Base-by-base conservation (phyloP, 495 filamentous ascomycete genomes). In the Penicillium daleae region DNA sequence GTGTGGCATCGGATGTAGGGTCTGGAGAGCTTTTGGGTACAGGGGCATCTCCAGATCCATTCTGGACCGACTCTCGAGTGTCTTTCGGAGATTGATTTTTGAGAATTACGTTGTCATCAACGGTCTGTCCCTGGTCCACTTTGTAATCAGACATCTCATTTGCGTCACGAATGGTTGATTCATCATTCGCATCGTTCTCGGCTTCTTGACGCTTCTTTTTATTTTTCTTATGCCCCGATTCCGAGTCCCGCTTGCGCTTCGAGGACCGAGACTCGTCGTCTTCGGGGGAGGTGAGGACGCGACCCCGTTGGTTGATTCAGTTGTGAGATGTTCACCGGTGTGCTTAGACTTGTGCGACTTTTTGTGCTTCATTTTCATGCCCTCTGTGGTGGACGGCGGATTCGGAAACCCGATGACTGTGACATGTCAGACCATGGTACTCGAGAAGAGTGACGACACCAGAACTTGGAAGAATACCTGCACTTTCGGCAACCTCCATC, bases 231-330 rank as follows among this genome's bases (percentile, higher is more conserved):
- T 54, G 40, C 48, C 48, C 48, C 2, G 59, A 31, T 19, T 70
- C 67, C 19, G 57, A 54, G 10, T 56, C 53, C 24, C 68, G 68
- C 57, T 72, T 71, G 21, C 70, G 68, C 57, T 72, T 72, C 44
- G 58, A 54, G 31, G 62, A 29, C 1, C 58, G 56, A 10, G 62
- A 24, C 17, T 48, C 12, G 8, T 64, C 53, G 13, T 57, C 46
- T 13, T 55, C 46, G 56, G 13, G 50, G 52, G 17, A 17, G 32
- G 48, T 24, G 67, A 56, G 7, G 48, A 19, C n/a, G 10, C 40
- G 8, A 29, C 6, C 9, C 48, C 55, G 51, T 59, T 63, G 32
- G 35, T 12, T 5, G 15, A 3, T 13, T 24, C 39, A 31, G 39
- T 27, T 37, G 39, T 15, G 12, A 51, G 15, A 0, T 58, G 50